These are phyloP conservation scores for Pisolithus tinctorius DNA, from an alignment of 768 basidiomycete species.

Conservation along the genomic window DNA sequence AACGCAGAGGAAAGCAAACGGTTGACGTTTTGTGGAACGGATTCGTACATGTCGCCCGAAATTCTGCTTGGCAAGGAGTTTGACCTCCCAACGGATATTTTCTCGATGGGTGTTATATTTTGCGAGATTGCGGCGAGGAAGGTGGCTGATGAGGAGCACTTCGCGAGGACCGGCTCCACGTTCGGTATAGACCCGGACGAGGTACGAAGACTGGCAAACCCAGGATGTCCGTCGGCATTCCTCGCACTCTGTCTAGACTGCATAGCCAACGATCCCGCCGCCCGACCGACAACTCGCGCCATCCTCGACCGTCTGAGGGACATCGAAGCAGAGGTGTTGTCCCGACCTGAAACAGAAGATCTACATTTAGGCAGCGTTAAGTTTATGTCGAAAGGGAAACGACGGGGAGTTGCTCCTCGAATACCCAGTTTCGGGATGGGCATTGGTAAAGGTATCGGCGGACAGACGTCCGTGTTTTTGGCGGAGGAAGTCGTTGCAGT, in stretches of 20 bases:
- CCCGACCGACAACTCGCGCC: conserved; percentile 68
- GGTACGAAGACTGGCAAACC: conserved; percentile 55
- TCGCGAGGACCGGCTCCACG: conserved; percentile 70
- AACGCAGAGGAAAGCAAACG: conserved; percentile 86
- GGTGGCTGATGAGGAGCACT: conserved; percentile 77
- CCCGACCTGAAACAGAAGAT: conserved; percentile 59
- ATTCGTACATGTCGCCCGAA: conserved; percentile 96
- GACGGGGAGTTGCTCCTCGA: conserved; percentile 53
- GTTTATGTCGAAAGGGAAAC: conserved; percentile 65
- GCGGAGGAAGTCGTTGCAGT: conserved; percentile 30
- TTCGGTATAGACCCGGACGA: conserved; percentile 78
- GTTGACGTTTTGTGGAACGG: conserved; percentile 83
- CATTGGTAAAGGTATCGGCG: conserved; percentile 49
- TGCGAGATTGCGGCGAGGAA: conserved; percentile 83
- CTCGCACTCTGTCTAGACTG: conserved; percentile 77
- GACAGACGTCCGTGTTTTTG: conserved; percentile 25
- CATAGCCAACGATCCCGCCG: conserved; percentile 52
- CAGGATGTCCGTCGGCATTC: conserved; percentile 75
- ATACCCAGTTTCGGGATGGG: conserved; percentile 85
- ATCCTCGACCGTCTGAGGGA: conserved; percentile 73
- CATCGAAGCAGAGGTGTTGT: conserved; percentile 81
- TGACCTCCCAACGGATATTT: conserved; percentile 90
- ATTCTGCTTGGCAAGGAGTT: conserved; percentile 90
- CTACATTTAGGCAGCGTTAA: conserved; percentile 81
- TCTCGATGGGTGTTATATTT: conserved; percentile 88